These are phyloP conservation scores for Plenodomus lindquistii DNA, from an alignment of 2,329 filamentous ascomycete species.

Conservation along the genomic window DNA sequence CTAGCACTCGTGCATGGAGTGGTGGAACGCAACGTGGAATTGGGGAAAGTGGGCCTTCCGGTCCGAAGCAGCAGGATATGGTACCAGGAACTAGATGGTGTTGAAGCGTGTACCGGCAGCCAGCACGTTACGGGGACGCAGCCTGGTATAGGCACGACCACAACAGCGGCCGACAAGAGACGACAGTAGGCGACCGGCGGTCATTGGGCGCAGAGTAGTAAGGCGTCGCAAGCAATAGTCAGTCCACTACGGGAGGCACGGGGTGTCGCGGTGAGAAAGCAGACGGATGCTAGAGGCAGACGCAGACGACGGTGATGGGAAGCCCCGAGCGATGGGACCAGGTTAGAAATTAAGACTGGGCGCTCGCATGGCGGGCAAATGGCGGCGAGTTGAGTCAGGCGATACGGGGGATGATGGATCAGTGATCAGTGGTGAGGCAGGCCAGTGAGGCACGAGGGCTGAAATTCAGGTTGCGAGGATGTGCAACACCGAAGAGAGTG, in stretches of 20 bases:
- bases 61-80: slow-evolving; percentile 28
- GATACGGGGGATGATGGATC: not conserved
- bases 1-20: slow-evolving; percentile 36
- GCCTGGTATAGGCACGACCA: slow-evolving; percentile 30
- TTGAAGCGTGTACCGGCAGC: slow-evolving; percentile 21
- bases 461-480: not conserved
- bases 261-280: slow-evolving; percentile 11
- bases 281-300: slow-evolving; percentile 9
- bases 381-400: slow-evolving; percentile 2
- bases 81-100: slow-evolving; percentile 28
- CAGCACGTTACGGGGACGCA: slow-evolving; percentile 22
- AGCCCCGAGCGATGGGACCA: slow-evolving; percentile 13
- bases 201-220: slow-evolving; percentile 35
- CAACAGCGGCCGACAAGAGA: slow-evolving; percentile 33
- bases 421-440: not conserved
- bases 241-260: slow-evolving; percentile 10
- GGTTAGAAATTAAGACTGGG: slow-evolving; percentile 21
- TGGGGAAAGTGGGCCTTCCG: slow-evolving; percentile 28
- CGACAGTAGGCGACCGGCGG: slow-evolving; percentile 24
- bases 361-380: slow-evolving; percentile 26
- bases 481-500: too few relatives aligned
- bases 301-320: slow-evolving; percentile 14
- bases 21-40: slow-evolving; percentile 21
- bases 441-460: not conserved
- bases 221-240: slow-evolving; percentile 20